A percentile compares a stretch with the other conserved stretches of the same genome.
These are phyloP conservation scores for Tinospora cordifolia DNA, from an alignment of 164 flowering plant genomes.

Conservation along the genomic window DNA sequence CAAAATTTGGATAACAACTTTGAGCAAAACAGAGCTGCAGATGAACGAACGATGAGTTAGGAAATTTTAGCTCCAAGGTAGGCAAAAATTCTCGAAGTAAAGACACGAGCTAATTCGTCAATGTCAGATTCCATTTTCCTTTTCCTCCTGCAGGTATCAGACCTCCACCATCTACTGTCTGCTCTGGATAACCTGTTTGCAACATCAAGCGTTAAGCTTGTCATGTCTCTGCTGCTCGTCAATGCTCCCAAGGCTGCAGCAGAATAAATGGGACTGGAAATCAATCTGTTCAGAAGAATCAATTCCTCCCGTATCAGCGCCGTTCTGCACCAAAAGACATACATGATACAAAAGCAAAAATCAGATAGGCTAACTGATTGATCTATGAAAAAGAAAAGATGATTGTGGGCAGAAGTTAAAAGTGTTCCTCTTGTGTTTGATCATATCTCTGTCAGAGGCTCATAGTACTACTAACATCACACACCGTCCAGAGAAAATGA, in stretches of 20 bases:
- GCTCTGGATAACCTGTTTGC: constrained; percentile 49
- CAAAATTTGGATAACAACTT: background rate
- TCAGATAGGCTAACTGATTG: background rate
- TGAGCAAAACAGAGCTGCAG: background rate
- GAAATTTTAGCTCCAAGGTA: constrained; percentile 41
- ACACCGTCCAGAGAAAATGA: background rate
- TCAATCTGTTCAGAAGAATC: constrained; percentile 74
- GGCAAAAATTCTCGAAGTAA: constrained; percentile 44
- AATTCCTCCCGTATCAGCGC: constrained; percentile 67
- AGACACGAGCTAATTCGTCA: constrained; percentile 49
- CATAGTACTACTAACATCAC: no score
- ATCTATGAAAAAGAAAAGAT: background rate
- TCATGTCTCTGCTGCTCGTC: constrained; percentile 55
- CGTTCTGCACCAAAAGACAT: constrained; percentile 36
- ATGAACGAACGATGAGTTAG: background rate
- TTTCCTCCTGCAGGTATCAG: constrained; percentile 19
- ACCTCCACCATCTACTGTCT: constrained; percentile 18
- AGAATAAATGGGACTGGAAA: constrained; percentile 53
- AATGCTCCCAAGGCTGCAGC: constrained; percentile 40
- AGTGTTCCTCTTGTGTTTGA: no score
- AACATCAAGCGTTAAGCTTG: constrained; percentile 53
- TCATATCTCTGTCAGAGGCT: no score
- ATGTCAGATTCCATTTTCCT: constrained; percentile 48
- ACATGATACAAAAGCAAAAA: background rate
- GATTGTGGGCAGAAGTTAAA: background rate